phyloP scores from a whole-genome alignment of 768 basidiomycete species.

The Mycena venus region DNA sequence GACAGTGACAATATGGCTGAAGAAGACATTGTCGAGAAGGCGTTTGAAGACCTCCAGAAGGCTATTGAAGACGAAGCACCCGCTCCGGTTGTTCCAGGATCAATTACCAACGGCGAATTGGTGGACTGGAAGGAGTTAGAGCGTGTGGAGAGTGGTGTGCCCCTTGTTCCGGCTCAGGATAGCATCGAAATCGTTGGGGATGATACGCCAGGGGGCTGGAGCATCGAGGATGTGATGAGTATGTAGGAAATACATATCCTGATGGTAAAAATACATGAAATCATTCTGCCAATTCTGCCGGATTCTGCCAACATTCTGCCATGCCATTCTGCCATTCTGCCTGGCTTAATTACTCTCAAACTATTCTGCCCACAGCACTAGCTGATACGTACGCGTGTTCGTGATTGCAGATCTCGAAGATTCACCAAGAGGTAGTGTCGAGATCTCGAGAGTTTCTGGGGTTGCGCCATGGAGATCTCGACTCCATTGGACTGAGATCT shows the following conservation, averaged over 20 bases:
- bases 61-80: neutral
- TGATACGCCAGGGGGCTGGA: neutral
- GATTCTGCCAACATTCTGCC: too few relatives aligned
- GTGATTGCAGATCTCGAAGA: too few relatives aligned
- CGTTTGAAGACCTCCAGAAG: neutral
- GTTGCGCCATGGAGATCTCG: too few relatives aligned
- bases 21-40: neutral
- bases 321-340: constrained; percentile 26
- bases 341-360: neutral
- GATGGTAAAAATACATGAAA: too few relatives aligned
- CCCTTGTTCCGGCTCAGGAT: neutral
- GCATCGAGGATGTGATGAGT: constrained; percentile 1
- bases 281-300: too few relatives aligned
- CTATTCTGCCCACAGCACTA: constrained; percentile 23
- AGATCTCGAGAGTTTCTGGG: too few relatives aligned
- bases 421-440: too few relatives aligned
- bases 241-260: neutral
- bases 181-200: constrained; percentile 1
- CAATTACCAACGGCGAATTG: neutral
- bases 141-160: constrained; percentile 11
- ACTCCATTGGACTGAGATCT: too few relatives aligned
- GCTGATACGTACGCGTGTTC: too few relatives aligned
- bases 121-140: constrained; percentile 13
- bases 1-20: neutral
- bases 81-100: neutral